Base-by-base conservation (phyloP, 345 rosid species). In the Linum usitatissimum region DNA sequence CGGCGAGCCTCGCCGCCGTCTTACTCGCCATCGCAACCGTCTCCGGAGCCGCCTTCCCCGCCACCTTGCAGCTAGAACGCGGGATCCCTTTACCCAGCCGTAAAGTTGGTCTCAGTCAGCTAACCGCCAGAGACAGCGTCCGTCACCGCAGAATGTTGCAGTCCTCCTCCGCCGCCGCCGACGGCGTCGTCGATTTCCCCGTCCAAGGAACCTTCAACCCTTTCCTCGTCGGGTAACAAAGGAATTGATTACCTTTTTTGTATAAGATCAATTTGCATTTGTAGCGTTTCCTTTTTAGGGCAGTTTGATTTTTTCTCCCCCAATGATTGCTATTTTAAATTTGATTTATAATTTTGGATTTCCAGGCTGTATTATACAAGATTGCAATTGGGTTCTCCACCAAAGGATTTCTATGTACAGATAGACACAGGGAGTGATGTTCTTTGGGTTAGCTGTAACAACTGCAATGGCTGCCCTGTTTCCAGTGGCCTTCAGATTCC, bases 371-470 rank as follows among this genome's bases (percentile, higher is more conserved):
- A 94, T 72, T 94, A 78, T 36, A 87, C 99, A 57, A 87, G 72
- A 66, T 40, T 94, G 63, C 85, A 82, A 70, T 55, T 94, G 76
- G 99, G 99, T 57, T 72, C 83, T 73, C 99, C 97, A 57, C 84
- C 99, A 40, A 82, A 70, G 66, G 97, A 90, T 45, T 94, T 83
- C 70, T 71, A 86, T 70, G 99, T 93, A 65, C 99, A 93, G 67
- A 77, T 93, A 72, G 99, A 93, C 64, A 90, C 99, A 1, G 96
- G 97, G 57, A 94, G 99, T 77, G 96, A 94, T 82, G 96, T 90
- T 69, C 74, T 94, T 61, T 93, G 99, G 99, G 86, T 90, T 49
- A 80, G 87, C 48, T 94, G 99, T 76, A 64, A 67, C 70, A 71
- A 88, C 71, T 94, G 97, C 71, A 83, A 75, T 77, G 99, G 96